phyloP scores from a whole-genome alignment of 73 alveolate genomes.

The Paraurostyla sp. region DNA sequence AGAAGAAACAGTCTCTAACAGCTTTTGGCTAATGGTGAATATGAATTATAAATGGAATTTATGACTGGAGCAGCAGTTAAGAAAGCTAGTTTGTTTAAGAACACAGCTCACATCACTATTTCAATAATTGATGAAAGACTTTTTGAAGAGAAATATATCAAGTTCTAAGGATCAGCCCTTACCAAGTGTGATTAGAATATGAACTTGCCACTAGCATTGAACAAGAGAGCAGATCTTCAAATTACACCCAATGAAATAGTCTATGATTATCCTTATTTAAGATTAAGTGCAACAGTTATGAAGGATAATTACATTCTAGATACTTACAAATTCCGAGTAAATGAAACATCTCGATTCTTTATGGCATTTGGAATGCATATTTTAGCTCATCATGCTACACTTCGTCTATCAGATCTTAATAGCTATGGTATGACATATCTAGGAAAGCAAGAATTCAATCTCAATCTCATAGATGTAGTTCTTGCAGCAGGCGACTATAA shows the following conservation, averaged over 20 bases:
- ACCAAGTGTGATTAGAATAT: neutral
- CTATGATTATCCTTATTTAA: neutral
- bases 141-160: neutral
- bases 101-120: slow-evolving; percentile 7
- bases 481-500: slow-evolving; percentile 33
- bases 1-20: neutral
- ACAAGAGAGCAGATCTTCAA: neutral
- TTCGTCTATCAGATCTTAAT: neutral
- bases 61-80: neutral
- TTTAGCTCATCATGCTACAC: neutral
- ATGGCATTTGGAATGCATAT: slow-evolving; percentile 15
- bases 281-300: slow-evolving; percentile 17
- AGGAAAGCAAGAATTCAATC: slow-evolving; percentile 7
- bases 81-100: neutral
- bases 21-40: slow-evolving; percentile 3
- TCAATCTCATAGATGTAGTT: slow-evolving; percentile 3
- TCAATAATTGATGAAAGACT: neutral
- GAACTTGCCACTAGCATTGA: slow-evolving; percentile 42
- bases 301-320: neutral
- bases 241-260: neutral
- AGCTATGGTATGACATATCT: neutral
- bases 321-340: slow-evolving; percentile 31
- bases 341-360: slow-evolving; percentile 51
- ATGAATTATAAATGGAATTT: neutral
- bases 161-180: neutral